Conservation (phyloP, 2,329 filamentous ascomycete genomes). For the Colletotrichum higginsianum region DNA sequence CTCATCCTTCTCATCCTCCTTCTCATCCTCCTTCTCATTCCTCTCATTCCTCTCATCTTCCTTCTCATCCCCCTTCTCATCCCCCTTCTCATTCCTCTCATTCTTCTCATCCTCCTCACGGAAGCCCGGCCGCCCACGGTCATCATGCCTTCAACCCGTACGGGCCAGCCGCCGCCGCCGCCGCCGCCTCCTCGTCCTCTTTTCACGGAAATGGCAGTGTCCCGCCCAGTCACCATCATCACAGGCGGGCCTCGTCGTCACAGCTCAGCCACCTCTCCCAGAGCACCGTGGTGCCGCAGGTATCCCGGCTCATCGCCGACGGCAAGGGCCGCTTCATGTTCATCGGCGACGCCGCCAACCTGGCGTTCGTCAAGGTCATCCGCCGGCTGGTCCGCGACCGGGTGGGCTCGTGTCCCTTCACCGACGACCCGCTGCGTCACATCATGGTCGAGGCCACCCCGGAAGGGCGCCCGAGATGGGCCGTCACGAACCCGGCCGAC, state of each 20-base stretch:
- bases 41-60: too few relatives aligned
- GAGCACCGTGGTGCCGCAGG: constrained; percentile 42
- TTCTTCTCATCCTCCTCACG: neutral
- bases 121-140: constrained; percentile 7
- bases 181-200: neutral
- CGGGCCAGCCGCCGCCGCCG: neutral
- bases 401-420: constrained; percentile 51
- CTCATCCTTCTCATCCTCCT: too few relatives aligned
- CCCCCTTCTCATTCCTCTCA: too few relatives aligned
- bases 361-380: constrained; percentile 54
- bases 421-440: constrained; percentile 53
- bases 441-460: constrained; percentile 53
- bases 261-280: constrained; percentile 31
- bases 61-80: too few relatives aligned
- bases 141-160: constrained; percentile 17
- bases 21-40: too few relatives aligned
- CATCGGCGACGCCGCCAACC: constrained; percentile 54
- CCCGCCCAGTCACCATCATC: constrained; percentile 15
- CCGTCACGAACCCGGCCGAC: constrained; percentile 42
- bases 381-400: constrained; percentile 50
- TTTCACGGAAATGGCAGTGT: constrained; percentile 7
- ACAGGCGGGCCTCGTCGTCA: constrained; percentile 10
- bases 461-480: constrained; percentile 48
- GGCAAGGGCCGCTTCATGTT: constrained; percentile 53
- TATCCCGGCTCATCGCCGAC: constrained; percentile 52